Evolutionary conservation across 768 basidiomycete species (phyloP).

Genomic region (Coprinellus aureogranulatus): DNA sequence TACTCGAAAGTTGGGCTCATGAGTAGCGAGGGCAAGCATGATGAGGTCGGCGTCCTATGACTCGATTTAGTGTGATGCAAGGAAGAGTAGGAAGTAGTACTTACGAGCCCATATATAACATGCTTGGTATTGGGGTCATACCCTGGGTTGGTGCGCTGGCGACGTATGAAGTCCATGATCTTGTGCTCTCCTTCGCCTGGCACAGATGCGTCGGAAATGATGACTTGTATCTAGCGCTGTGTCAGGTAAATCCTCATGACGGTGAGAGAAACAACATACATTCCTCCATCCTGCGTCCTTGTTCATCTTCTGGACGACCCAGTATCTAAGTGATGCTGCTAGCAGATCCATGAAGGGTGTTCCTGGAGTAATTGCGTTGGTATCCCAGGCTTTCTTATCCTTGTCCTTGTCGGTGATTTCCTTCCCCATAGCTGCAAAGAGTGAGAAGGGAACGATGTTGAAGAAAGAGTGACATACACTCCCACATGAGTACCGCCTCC

Average conservation of each 20-base stretch:
- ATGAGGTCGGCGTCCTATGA: constrained; percentile 95
- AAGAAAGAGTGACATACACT: constrained; percentile 51
- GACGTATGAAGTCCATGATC: constrained; percentile 97
- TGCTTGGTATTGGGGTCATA: constrained; percentile 94
- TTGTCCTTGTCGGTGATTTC: constrained; percentile 76
- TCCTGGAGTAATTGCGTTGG: constrained; percentile 97
- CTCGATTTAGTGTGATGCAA: constrained; percentile 11
- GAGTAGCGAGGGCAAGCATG: constrained; percentile 96
- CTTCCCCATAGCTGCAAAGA: constrained; percentile 83
- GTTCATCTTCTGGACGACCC: constrained; percentile 95
- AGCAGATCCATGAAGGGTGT: constrained; percentile 98
- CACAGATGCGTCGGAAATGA: constrained; percentile 95
- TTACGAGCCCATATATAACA: constrained; percentile 94
- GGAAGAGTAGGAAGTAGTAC: constrained; percentile 19
- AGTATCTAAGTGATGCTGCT: constrained; percentile 85
- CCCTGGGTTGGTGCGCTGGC: constrained; percentile 82
- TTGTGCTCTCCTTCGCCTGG: constrained; percentile 99
- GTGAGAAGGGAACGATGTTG: constrained; percentile 1
- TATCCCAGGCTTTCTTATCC: constrained; percentile 89
- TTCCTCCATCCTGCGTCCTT: constrained; percentile 95
- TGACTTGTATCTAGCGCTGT: constrained; percentile 73
- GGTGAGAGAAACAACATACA: constrained; percentile 41
- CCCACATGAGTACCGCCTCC: constrained; percentile 81
- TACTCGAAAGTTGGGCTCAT: constrained; percentile 97
- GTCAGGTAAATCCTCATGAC: neutral